A percentile compares a stretch with the other conserved stretches of the same genome.
Evolutionary conservation across 1,139 yeast species (phyloP).

Genomic region (Schwanniomyces etchellsii): DNA sequence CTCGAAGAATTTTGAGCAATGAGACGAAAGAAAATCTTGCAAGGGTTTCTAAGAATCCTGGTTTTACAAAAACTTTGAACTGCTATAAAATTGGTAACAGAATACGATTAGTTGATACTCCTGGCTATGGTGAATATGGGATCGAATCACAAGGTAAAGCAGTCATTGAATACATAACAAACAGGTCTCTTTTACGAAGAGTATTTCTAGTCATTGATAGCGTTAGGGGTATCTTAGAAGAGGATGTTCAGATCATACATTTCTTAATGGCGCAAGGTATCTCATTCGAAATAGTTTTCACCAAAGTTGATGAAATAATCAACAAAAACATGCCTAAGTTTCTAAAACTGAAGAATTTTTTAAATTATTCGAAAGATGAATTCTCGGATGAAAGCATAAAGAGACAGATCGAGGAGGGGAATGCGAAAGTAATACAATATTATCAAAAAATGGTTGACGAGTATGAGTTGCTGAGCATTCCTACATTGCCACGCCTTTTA

Average conservation of each 20-base stretch:
- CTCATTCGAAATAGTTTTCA: conserved; percentile 68
- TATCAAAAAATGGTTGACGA: conserved; percentile 17
- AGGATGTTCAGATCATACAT: conserved; percentile 51
- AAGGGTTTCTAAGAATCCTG: conserved; percentile 56
- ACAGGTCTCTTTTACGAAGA: conserved; percentile 48
- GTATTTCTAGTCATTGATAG: conserved; percentile 62
- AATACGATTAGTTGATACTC: conserved; percentile 70
- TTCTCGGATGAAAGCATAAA: conserved; percentile 1
- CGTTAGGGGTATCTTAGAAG: conserved; percentile 47
- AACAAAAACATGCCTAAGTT: conserved; percentile 16
- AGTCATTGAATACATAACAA: conserved; percentile 54
- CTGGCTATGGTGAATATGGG: conserved; percentile 78
- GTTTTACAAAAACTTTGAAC: conserved; percentile 72
- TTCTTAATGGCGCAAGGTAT: conserved; percentile 50
- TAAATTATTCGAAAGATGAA: conserved; percentile 3
- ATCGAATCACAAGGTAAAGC: conserved; percentile 61
- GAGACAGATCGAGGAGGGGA: conserved; percentile 12
- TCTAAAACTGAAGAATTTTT: too few species aligned
- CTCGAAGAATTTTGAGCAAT: conserved; percentile 19
- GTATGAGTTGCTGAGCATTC: conserved; percentile 17
- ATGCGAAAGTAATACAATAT: conserved; percentile 18
- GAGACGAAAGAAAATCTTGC: conserved; percentile 38
- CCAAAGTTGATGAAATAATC: conserved; percentile 61
- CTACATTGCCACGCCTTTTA: conserved; percentile 25
- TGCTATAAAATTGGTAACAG: conserved; percentile 62